Percentiles rank a stretch among this genome's conserved stretches.
These are phyloP conservation scores for Microglena sp. DNA, from an alignment of 139 green algal species.

Conservation along the genomic window DNA sequence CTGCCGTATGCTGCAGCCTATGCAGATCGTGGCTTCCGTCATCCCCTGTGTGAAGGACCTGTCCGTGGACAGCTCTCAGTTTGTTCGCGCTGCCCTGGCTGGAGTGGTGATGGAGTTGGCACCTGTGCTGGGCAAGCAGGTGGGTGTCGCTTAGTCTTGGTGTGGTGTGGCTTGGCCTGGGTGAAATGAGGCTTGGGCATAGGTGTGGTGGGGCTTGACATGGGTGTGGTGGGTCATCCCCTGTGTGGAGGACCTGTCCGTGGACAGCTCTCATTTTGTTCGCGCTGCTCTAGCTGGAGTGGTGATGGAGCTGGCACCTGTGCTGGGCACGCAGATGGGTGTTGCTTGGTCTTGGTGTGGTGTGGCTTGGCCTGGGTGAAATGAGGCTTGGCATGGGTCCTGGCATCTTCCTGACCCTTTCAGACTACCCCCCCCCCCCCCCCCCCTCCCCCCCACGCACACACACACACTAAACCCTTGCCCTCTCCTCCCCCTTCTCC, in stretches of 20 bases:
- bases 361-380: no score
- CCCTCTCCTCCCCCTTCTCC: no score
- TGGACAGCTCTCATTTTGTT: conserved; percentile 80
- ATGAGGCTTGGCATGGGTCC: not conserved
- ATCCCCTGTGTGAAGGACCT: conserved; percentile 69
- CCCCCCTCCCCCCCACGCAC: no score
- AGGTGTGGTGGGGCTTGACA: not conserved
- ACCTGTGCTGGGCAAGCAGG: conserved; percentile 66
- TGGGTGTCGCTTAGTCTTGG: no score
- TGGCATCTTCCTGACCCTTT: no score
- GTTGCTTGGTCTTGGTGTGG: not conserved
- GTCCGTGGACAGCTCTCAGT: conserved; percentile 68
- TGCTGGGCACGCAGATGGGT: conserved; percentile 53
- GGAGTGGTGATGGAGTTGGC: conserved; percentile 91
- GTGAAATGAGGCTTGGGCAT: not conserved
- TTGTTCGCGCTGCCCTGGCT: conserved; percentile 87
- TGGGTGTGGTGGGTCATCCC: conserved; percentile 4
- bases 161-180: no score
- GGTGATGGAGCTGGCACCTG: conserved; percentile 91
- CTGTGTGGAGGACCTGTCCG: conserved; percentile 75
- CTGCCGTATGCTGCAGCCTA: conserved; percentile 40
- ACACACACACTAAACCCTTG: no score
- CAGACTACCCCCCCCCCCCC: no score
- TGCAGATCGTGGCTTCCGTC: conserved; percentile 33
- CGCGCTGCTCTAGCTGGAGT: conserved; percentile 81